Evolutionary conservation across 169 alveolate species (phyloP), one percentile per base, ranked within the genome.

Genomic region (Plasmodium relictum): DNA sequence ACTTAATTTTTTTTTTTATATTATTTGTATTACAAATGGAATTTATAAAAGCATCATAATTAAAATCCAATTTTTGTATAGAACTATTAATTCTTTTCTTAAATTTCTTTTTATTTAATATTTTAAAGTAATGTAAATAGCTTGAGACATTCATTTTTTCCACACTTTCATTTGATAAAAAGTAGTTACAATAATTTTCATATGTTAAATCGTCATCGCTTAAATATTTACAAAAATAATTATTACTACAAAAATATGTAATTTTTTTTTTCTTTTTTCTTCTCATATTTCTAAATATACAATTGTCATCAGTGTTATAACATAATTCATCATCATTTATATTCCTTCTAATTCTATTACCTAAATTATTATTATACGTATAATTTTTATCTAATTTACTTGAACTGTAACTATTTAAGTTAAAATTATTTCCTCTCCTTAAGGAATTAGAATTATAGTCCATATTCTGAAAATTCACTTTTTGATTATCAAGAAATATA

Each of bases 171-270:
- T n/a, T 62, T 31, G 39, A 3, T 31, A 31, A 31, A 63, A 37
- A 62, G 18, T 76, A 76, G 9, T 63, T 76, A 59, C 72, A 66
- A 45, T 83, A 69, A 16, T 39, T 68, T 44, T 83, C 91, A 54
- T 37, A 83, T 0, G 76, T 52, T 56, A 83, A 16, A 68, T 83
- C 91, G 37, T 83, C 91, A 68, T 83, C 91, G 37, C 91, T 83
- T 4, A 83, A 52, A 42, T 68, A 83, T 44, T 83, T 83, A 41
- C 91, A 83, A 44, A 68, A 54, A 50, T 62, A 74, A 7, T 31
- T 24, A 9, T 20, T 37, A 6, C 62, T 54, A 41, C 50, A 31
- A 18, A 31, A 31, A n/a, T 31, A 6, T n/a, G 10, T 31, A n/a
- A 14, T 14, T 16, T 52, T 52, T 50, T 72, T 72, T 18, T 18